These are phyloP conservation scores for Teratosphaeria zuluensis DNA, from an alignment of 2,329 filamentous ascomycete species.

Conservation along the genomic window DNA sequence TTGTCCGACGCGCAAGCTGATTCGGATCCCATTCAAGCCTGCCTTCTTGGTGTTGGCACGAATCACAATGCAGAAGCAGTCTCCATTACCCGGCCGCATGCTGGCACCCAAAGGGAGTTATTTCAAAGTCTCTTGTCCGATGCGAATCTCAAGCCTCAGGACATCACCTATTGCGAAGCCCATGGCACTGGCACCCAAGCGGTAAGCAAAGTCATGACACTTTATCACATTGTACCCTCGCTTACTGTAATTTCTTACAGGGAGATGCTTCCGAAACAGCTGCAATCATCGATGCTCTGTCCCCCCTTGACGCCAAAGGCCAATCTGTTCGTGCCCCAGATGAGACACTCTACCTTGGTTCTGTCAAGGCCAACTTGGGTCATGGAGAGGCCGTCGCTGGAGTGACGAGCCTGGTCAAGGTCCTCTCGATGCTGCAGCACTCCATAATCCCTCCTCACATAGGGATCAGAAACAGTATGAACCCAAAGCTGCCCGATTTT, in stretches of 20 bases:
- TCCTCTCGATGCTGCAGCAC: neutral
- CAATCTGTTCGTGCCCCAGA: too few species aligned
- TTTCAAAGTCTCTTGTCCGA: slow-evolving; percentile 25
- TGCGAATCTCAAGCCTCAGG: slow-evolving; percentile 14
- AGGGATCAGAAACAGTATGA: too few species aligned
- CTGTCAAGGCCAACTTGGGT: slow-evolving; percentile 12
- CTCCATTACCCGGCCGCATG: slow-evolving; percentile 31
- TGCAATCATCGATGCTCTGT: neutral
- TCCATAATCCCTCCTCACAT: too few species aligned
- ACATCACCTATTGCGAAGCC: neutral
- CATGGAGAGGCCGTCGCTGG: slow-evolving; percentile 8
- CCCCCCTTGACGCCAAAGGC: neutral
- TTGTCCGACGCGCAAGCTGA: neutral
- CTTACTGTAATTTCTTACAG: too few species aligned
- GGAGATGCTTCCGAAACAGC: too few species aligned
- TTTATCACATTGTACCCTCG: too few species aligned
- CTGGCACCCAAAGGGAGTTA: slow-evolving; percentile 25
- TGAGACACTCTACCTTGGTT: slow-evolving; percentile 3
- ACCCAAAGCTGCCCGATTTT: too few species aligned
- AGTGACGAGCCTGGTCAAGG: slow-evolving; percentile 11
- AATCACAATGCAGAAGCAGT: slow-evolving; percentile 30
- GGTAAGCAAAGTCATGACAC: too few species aligned
- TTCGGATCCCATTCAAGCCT: slow-evolving; percentile 17
- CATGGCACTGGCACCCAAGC: too few species aligned
- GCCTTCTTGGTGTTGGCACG: slow-evolving; percentile 24